phyloP scores from a whole-genome alignment of 345 rosid genomes.

The Garcia nutans region DNA sequence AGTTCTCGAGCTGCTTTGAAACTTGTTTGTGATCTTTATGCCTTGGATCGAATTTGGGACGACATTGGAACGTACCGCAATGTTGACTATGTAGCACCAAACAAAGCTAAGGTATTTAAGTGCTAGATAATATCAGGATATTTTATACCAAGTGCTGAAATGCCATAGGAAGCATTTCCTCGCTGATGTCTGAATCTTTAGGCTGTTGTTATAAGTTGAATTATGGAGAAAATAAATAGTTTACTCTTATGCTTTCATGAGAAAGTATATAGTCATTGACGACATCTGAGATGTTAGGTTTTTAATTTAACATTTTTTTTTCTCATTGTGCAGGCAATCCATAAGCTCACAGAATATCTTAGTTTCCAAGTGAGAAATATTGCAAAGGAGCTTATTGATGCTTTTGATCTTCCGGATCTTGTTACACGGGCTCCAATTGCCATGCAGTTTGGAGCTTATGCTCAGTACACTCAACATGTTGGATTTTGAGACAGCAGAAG shows the following conservation, averaged over 20 bases:
- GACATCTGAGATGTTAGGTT: neutral
- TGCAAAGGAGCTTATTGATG: constrained; percentile 76
- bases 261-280: neutral
- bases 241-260: neutral
- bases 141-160: neutral
- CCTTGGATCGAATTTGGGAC: constrained; percentile 89
- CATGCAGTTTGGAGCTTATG: constrained; percentile 86
- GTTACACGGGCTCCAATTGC: constrained; percentile 95
- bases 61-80: constrained; percentile 93
- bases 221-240: neutral
- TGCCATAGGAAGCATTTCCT: neutral
- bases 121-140: neutral
- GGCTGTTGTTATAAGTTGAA: neutral
- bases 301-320: neutral
- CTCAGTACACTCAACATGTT: constrained; percentile 77
- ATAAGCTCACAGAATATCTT: constrained; percentile 77
- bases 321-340: constrained; percentile 65
- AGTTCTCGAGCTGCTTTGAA: constrained; percentile 71
- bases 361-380: constrained; percentile 86
- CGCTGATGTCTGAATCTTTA: neutral
- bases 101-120: constrained; percentile 89
- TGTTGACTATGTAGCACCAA: constrained; percentile 94
- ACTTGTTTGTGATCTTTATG: constrained; percentile 92
- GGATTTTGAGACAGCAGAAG: constrained; percentile 50
- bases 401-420: constrained; percentile 75